phyloP scores from a whole-genome alignment of 352 stramenopile species.

The Phytopythium chamaehyphon region DNA sequence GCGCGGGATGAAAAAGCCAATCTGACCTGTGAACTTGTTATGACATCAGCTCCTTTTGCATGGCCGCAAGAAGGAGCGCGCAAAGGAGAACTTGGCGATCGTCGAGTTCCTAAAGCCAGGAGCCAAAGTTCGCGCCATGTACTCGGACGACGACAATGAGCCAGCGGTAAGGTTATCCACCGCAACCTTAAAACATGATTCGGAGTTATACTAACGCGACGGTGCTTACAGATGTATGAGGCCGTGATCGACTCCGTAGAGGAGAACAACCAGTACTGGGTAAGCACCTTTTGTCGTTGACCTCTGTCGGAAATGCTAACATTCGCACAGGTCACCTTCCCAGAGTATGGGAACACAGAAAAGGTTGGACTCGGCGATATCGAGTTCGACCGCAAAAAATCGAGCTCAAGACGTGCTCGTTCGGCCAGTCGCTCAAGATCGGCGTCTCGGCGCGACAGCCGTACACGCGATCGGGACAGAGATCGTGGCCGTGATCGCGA shows the following conservation, averaged over 20 bases:
- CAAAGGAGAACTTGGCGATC: constrained; percentile 57
- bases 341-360: constrained; percentile 96
- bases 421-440: constrained; percentile 30
- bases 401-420: constrained; percentile 11
- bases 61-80: constrained; percentile 59
- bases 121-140: constrained; percentile 92
- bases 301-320: not conserved
- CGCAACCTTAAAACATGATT: not conserved
- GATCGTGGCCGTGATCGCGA: constrained; percentile 22
- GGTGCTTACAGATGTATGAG: constrained; percentile 89
- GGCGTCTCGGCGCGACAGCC: constrained; percentile 19
- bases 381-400: constrained; percentile 59
- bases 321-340: constrained; percentile 89
- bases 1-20: not conserved
- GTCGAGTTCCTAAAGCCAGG: constrained; percentile 81
- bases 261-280: constrained; percentile 73
- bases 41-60: constrained; percentile 73
- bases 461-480: constrained; percentile 17
- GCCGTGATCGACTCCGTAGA: constrained; percentile 94
- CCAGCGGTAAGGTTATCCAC: constrained; percentile 41
- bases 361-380: constrained; percentile 94
- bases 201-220: not conserved
- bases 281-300: constrained; percentile 9
- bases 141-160: constrained; percentile 95
- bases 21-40: constrained; percentile 11